A percentile compares a stretch with the other conserved stretches of the same genome.
Conservation (phyloP, 2,329 filamentous ascomycete species). For the Eutypella sp. region DNA sequence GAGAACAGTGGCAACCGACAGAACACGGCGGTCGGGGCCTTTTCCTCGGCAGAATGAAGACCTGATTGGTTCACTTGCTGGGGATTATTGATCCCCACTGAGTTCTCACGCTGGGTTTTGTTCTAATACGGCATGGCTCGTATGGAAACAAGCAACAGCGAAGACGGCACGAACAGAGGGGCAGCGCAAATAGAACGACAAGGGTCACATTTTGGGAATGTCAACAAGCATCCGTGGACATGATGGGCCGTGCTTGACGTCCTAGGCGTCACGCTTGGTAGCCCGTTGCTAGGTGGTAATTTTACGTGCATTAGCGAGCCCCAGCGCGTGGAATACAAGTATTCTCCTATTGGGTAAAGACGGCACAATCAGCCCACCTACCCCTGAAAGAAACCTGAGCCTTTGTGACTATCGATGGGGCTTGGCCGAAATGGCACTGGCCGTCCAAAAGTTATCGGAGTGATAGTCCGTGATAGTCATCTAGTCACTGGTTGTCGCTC, state of each 20-base stretch:
- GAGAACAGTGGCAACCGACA: no score
- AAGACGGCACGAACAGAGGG: no score
- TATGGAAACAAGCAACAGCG: neutral
- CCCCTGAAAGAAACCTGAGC: neutral
- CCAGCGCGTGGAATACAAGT: neutral
- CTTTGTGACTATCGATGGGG: neutral
- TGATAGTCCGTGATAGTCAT: neutral
- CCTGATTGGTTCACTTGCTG: neutral
- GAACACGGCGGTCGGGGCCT: no score
- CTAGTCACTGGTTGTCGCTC: neutral
- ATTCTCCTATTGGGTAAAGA: neutral
- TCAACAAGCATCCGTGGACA: no score
- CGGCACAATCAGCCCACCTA: neutral
- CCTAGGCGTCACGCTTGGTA: no score
- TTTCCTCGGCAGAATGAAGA: neutral
- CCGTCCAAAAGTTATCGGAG: no score
- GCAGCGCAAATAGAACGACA: no score
- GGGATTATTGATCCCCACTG: neutral
- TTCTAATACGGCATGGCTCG: neutral
- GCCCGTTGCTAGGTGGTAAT: neutral
- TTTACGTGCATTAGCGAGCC: constrained; percentile 1
- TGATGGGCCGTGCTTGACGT: no score
- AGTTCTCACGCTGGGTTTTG: neutral
- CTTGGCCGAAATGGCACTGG: neutral
- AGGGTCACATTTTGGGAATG: neutral